phyloP scores from a whole-genome alignment of 768 basidiomycete species.

The Lactarius indigo region DNA sequence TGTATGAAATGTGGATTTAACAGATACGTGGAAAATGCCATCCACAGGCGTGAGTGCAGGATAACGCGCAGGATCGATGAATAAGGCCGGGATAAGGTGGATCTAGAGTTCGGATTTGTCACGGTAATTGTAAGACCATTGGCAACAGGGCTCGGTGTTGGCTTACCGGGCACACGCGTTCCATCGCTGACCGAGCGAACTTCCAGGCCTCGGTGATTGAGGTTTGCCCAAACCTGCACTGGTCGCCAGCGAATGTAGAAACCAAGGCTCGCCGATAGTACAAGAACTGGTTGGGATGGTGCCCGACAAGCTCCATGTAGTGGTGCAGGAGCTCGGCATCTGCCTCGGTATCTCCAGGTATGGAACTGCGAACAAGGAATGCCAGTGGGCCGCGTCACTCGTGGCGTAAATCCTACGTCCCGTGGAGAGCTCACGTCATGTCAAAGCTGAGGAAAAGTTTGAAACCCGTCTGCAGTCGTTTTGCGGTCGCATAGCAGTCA shows the following conservation, averaged over 20 bases:
- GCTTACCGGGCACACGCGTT: conserved; percentile 33
- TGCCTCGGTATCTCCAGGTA: conserved; percentile 18
- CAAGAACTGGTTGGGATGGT: conserved; percentile 34
- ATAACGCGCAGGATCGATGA: conserved; percentile 36
- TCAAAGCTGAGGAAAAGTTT: conserved; percentile 39
- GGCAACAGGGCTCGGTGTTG: neutral
- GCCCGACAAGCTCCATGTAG: conserved; percentile 31
- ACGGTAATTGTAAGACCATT: neutral
- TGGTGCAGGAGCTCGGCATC: conserved; percentile 27
- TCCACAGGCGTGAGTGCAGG: conserved; percentile 34
- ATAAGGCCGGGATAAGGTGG: conserved; percentile 33
- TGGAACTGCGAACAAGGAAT: conserved; percentile 32
- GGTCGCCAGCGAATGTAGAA: conserved; percentile 39
- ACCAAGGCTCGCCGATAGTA: conserved; percentile 34
- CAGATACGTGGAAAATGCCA: conserved; percentile 37
- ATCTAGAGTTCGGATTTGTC: conserved; percentile 27
- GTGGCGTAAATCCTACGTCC: neutral
- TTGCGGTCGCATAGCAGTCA: conserved; percentile 49
- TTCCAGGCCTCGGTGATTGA: conserved; percentile 31
- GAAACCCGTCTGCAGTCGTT: conserved; percentile 36
- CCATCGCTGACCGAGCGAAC: conserved; percentile 28
- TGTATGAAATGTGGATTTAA: neutral
- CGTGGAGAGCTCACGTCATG: conserved; percentile 31
- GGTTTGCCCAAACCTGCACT: conserved; percentile 33
- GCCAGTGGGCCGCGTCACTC: neutral